A percentile compares a stretch with the other conserved stretches of the same genome.
phyloP scores from a whole-genome alignment of 805 yeast species.

The Torulaspora microellipsoides region DNA sequence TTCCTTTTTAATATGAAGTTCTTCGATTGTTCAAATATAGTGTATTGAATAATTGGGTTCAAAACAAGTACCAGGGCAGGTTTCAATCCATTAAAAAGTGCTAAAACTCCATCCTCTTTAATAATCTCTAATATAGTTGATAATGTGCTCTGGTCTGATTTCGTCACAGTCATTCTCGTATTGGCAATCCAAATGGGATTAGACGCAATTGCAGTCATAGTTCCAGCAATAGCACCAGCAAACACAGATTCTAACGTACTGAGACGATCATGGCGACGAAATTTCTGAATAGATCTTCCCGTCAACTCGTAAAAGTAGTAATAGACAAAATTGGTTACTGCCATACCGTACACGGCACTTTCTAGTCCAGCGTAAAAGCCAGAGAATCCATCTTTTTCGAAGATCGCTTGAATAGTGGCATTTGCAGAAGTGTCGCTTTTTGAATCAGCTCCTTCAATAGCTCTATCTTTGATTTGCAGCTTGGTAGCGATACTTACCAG shows the following conservation, averaged over 20 bases:
- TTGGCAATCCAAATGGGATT: slow-evolving; percentile 96
- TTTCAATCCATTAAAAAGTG: slow-evolving; percentile 77
- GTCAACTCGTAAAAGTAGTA: slow-evolving; percentile 86
- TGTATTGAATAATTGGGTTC: slow-evolving; percentile 89
- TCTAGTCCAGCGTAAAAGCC: slow-evolving; percentile 85
- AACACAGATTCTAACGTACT: slow-evolving; percentile 63
- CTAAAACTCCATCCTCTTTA: slow-evolving; percentile 62
- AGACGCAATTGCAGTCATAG: slow-evolving; percentile 72
- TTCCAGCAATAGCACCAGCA: slow-evolving; percentile 84
- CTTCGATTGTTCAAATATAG: slow-evolving; percentile 82
- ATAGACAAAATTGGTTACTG: slow-evolving; percentile 81
- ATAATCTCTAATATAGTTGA: slow-evolving; percentile 57
- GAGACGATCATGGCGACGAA: slow-evolving; percentile 35
- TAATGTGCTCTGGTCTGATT: slow-evolving; percentile 43
- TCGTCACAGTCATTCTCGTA: slow-evolving; percentile 72
- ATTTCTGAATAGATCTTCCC: slow-evolving; percentile 39
- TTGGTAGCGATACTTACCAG: slow-evolving; percentile 80
- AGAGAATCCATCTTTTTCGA: slow-evolving; percentile 53
- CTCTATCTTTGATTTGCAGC: slow-evolving; percentile 53
- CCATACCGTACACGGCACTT: slow-evolving; percentile 80
- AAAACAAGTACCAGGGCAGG: slow-evolving; percentile 84
- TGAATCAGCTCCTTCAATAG: slow-evolving; percentile 22
- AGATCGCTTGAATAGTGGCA: slow-evolving; percentile 44
- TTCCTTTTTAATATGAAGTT: slow-evolving; percentile 53
- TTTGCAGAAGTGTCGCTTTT: slow-evolving; percentile 21